Evolutionary conservation across 2,329 filamentous ascomycete species (phyloP), one percentile per base, ranked within the genome.

Genomic region (Helotiales sp.): DNA sequence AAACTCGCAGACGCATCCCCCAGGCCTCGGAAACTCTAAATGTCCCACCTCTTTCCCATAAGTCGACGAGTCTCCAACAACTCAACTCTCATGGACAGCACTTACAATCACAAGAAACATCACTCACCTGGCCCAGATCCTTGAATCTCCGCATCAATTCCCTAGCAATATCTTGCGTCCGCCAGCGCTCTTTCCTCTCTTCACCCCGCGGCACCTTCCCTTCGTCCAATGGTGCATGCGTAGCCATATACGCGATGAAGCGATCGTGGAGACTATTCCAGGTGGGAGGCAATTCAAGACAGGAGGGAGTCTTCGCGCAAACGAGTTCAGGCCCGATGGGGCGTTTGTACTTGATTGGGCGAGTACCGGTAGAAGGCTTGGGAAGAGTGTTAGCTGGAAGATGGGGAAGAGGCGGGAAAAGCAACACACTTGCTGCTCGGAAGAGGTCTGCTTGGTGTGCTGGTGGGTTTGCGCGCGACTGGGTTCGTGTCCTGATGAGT

Each of bases 221-320:
- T 8, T 40, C 44, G 8, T 66, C 65, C 9, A 69, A 49, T 13
- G 66, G 67, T 1, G 66, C 64, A 46, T 69, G 67, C 0, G 64
- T 70, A 13, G 64, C 60, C 8, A 69, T 59, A 42, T 69, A 70
- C 0, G 66, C 61, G 25, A 70, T 69, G 54, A 68, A 67, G 6
- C 61, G 61, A 29, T 68, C 67, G 30, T 70, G 66, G 27, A 58
- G 58, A 9, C 46, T 3, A 19, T 54, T 60, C 67, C 66, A 69
- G 8, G 48, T 33, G 22, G 31, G 52, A n/a, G 67, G 67, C 3
- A 67, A 62, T 1, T 52, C 51, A 5, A 57, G 55, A 34, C 62
- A 67, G 2, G 65, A 68, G 1, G 65, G 63, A 30, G 59, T 46
- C 24, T 53, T 52, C 13, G 53, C 30, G 13, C 47, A 58, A 12